phyloP scores from a whole-genome alignment of 805 yeast genomes.

The Nakazawaea siamensis region DNA sequence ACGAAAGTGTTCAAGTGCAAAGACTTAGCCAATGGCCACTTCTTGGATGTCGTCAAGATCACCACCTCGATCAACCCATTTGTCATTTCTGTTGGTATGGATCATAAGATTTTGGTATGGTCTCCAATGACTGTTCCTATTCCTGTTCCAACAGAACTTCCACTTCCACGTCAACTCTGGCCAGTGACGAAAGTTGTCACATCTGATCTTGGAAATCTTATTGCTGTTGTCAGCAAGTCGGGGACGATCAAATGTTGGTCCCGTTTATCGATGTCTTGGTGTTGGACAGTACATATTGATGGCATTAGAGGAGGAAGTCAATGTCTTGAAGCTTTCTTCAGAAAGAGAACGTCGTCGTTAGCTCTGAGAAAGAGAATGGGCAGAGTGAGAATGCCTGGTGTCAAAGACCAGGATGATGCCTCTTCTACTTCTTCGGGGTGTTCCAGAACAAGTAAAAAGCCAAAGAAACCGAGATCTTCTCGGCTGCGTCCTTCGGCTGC shows the following conservation, averaged over 20 bases:
- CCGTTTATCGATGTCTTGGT: constrained; percentile 41
- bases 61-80: constrained; percentile 58
- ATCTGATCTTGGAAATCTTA: constrained; percentile 50
- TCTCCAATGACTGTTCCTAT: constrained; percentile 48
- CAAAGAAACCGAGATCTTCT: too few relatives aligned
- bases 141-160: constrained; percentile 37
- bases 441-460: too few relatives aligned
- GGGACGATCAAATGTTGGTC: constrained; percentile 57
- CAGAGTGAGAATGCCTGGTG: constrained; percentile 11
- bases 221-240: constrained; percentile 44
- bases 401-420: too few relatives aligned
- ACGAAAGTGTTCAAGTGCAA: constrained; percentile 22
- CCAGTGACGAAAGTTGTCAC: constrained; percentile 53
- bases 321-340: constrained; percentile 52
- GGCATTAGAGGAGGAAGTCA: constrained; percentile 23
- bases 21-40: constrained; percentile 42
- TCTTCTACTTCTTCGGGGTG: too few relatives aligned
- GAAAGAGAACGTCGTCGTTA: constrained; percentile 45
- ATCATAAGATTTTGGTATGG: constrained; percentile 68
- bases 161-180: constrained; percentile 39
- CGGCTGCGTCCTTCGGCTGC: constrained; percentile 10
- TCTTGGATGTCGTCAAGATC: constrained; percentile 54
- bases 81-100: constrained; percentile 64
- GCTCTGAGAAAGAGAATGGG: constrained; percentile 22
- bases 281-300: constrained; percentile 43